phyloP scores from a whole-genome alignment of 192 early-diverging fungal species.

The Dimargaris xerosporica region DNA sequence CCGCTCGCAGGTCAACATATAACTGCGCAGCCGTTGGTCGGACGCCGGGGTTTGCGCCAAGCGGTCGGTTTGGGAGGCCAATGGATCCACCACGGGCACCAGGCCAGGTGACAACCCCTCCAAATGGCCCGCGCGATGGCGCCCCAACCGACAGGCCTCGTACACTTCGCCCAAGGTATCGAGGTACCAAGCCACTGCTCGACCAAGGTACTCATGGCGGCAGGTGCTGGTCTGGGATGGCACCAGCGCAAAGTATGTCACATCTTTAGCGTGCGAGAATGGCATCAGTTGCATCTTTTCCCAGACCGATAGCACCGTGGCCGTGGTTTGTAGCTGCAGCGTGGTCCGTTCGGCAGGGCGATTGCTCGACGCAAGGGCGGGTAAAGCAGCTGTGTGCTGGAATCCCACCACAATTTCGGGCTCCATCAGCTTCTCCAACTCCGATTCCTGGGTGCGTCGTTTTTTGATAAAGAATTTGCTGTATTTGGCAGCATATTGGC shows the following conservation, averaged over 20 bases:
- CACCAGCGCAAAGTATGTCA: slow-evolving; percentile 7
- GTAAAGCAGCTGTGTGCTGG: background rate
- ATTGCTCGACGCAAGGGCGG: background rate
- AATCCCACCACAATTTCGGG: slow-evolving; percentile 10
- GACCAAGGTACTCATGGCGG: background rate
- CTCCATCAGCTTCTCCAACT: background rate
- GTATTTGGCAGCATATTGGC: background rate
- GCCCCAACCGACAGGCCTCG: slow-evolving; percentile 6
- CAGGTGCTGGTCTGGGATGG: background rate
- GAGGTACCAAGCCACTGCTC: background rate
- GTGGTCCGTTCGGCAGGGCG: background rate
- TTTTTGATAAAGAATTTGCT: slow-evolving; percentile 5
- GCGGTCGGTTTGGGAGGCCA: background rate
- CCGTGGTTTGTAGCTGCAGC: background rate
- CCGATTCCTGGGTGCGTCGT: background rate
- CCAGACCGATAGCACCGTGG: slow-evolving; percentile 8
- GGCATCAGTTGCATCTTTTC: slow-evolving; percentile 10
- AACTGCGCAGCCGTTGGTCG: slow-evolving; percentile 1
- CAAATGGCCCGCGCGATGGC: background rate
- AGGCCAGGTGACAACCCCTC: background rate
- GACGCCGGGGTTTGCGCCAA: background rate
- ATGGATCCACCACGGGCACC: slow-evolving; percentile 4
- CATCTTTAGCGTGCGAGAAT: background rate
- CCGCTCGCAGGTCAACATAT: slow-evolving; percentile 9
- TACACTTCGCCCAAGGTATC: background rate